These are phyloP conservation scores for Hibiscus mutabilis DNA, from an alignment of 345 rosid genomes.

Conservation along the genomic window DNA sequence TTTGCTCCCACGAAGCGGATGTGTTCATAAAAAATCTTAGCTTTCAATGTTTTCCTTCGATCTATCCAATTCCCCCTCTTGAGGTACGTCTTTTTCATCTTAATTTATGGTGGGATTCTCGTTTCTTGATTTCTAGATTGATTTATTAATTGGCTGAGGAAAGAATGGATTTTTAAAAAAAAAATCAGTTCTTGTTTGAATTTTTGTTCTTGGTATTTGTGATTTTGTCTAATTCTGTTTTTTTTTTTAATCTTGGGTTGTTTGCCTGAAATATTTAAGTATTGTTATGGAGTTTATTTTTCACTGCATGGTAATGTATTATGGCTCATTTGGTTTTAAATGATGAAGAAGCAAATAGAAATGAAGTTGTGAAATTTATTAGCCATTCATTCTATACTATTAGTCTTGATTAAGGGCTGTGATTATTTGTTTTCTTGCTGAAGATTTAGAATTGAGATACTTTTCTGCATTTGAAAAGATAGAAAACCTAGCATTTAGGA, in stretches of 20 bases:
- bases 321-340: constrained; percentile 7
- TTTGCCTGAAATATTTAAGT: not conserved
- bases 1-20: constrained; percentile 38
- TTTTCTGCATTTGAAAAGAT: not conserved
- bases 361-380: constrained; percentile 3
- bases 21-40: constrained; percentile 37
- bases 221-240: not conserved
- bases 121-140: too few relatives aligned
- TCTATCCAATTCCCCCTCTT: constrained; percentile 48
- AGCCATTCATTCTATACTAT: not conserved
- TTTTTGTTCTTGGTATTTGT: constrained; percentile 2
- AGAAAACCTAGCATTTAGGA: not conserved
- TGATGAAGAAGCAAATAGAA: not conserved
- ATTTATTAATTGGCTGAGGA: not conserved
- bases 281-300: constrained; percentile 4
- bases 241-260: not conserved
- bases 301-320: too few relatives aligned
- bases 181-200: too few relatives aligned
- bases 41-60: constrained; percentile 48
- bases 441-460: not conserved
- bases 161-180: too few relatives aligned
- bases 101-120: not conserved
- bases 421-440: not conserved
- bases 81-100: constrained; percentile 34
- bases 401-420: not conserved